Base-by-base conservation (phyloP, 148 eudicot genomes). In the Oxyria digyna region DNA sequence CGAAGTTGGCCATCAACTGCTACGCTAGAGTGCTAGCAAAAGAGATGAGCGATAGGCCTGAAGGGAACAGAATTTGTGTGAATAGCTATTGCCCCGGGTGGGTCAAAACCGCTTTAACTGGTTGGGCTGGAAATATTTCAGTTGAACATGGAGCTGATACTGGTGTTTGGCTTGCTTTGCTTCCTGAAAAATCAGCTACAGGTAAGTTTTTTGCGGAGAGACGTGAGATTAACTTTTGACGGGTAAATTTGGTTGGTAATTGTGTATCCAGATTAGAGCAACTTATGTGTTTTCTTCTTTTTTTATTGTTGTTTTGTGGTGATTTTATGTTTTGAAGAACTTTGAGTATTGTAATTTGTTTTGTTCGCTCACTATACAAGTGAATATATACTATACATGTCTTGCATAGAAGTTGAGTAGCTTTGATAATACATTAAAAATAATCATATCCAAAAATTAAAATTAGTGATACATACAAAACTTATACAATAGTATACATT, bases 101-200 rank as follows among this genome's bases (percentile, higher is more conserved):
- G 93, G 99, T 94, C 40, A 94, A 88, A 74, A 94, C 99, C 12
- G 96, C 92, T 41, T 85, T 94, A 95, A 93, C 98, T 37, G 92
- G 87, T 72, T 93, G 98, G 98, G 85, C 80, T 6, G 98, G 96
- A 32, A 83, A 86, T 69, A 80, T 77, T 26, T 77, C 89, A 7
- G 92, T 87, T 14, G 96, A 89, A 75, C 91, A 87, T 41, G 98
- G 87, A 6, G 98, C 98, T 70, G 96, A 93, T 46, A 93, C 98
- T 8, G 96, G 90, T 4, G 96, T 93, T 38, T 93, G 98, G 98
- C 96, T 93, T 68, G 88, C 96, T 32, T 63, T 93, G 76, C 88
- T 89, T 65, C 86, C 90, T 6, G 87, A 84, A 17, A 80, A 76
- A 68, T 71, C 79, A 27, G 81, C 82, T 0, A 87, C 74, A 27